Evolutionary conservation across 441 rosid genomes (phyloP), one percentile per base, ranked within the genome.

Genomic region (Isatis lusitanica): DNA sequence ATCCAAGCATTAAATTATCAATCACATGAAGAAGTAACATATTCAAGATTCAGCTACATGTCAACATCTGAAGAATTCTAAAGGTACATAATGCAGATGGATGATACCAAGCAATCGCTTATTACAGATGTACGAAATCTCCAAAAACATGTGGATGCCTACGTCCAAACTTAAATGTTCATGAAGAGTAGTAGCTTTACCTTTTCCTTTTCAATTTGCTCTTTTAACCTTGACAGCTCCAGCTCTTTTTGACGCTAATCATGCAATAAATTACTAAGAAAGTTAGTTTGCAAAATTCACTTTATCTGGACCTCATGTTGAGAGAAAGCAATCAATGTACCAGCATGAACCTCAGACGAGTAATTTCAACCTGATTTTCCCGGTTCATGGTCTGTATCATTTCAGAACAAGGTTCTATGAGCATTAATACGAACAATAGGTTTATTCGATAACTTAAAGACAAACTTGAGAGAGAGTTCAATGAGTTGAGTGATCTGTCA

Each of bases 161-260:
- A 56, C 15, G 53, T 52, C 46, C 5, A 60, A 13, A 43, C 42
- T 12, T 21, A 13, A 12, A 36, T 30, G 66, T 55, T 56, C 53
- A 15, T 55, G 61, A 35, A 71, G 57, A 59, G 15, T 58, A 67
- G 53, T 50, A n/a, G 63, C 39, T 33, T 21, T 78, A 91, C 96
- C 89, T 90, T 85, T 83, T 90, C 96, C 84, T 83, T 88, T 80
- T 90, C 89, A 79, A 91, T 90, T 70, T 83, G 92, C 71, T 91
- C 89, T 79, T 90, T 91, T 84, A 94, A 77, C 61, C 4, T 80
- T 63, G 89, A 86, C 75, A 94, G 59, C 78, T 94, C 95, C 83
- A 84, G 73, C 86, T 90, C 95, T 81, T 90, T 94, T 70, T 92
- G 86, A 75, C 79, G 87, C 98, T 92, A 81, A 63, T 53, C 73